Conservation (phyloP, 257 asterid species). For the Echium plantagineum region DNA sequence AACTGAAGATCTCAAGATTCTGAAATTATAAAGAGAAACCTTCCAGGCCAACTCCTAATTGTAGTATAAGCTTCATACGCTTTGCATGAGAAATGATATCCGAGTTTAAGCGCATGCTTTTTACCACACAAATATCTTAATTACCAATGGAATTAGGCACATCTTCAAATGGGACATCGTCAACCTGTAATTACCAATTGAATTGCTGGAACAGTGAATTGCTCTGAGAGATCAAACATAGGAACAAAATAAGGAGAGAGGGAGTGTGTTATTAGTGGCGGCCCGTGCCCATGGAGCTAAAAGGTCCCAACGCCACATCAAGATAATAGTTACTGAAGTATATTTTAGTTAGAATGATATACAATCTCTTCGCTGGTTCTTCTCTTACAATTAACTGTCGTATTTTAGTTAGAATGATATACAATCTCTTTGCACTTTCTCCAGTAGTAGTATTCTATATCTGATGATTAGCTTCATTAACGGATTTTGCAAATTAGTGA, state of each 20-base stretch:
- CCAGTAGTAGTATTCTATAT: too few species aligned
- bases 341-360: too few species aligned
- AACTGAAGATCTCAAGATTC: not conserved
- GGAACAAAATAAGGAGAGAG: not conserved
- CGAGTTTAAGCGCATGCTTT: slow-evolving; percentile 45
- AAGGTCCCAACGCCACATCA: too few species aligned
- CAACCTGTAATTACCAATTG: slow-evolving; percentile 43
- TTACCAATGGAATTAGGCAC: slow-evolving; percentile 55
- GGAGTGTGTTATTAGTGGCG: too few species aligned
- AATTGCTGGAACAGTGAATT: slow-evolving; percentile 2
- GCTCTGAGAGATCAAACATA: not conserved
- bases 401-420: too few species aligned
- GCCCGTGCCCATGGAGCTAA: too few species aligned
- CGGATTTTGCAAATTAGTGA: too few species aligned
- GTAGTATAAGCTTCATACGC: slow-evolving; percentile 87
- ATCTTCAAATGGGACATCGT: slow-evolving; percentile 49
- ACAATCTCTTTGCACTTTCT: too few species aligned
- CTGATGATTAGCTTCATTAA: too few species aligned
- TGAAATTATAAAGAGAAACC: slow-evolving; percentile 25
- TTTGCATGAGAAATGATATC: slow-evolving; percentile 67
- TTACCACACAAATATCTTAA: slow-evolving; percentile 71
- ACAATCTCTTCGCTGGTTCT: too few species aligned
- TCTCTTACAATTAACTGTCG: too few species aligned
- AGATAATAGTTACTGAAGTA: too few species aligned
- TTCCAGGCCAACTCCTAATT: slow-evolving; percentile 93